A percentile compares a stretch with the other conserved stretches of the same genome.
These are phyloP conservation scores for Dactylellina haptotyla DNA, from an alignment of 2,329 filamentous ascomycete genomes.

Conservation along the genomic window DNA sequence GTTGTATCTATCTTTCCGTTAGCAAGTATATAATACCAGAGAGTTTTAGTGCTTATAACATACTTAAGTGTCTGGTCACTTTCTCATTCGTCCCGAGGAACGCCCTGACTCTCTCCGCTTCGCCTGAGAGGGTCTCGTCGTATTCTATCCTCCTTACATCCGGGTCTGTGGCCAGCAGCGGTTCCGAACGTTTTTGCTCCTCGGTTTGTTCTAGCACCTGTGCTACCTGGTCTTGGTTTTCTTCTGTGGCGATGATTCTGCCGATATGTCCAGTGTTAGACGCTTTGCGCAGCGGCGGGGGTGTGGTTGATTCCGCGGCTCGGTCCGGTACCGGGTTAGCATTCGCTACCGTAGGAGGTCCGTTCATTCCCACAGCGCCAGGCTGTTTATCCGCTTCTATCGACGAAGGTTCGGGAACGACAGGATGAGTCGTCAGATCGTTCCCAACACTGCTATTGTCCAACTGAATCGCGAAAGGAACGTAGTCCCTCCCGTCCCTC, in stretches of 20 bases:
- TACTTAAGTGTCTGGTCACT: constrained; percentile 46
- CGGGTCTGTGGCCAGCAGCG: constrained; percentile 6
- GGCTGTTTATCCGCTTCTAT: neutral
- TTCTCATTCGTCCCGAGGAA: constrained; percentile 32
- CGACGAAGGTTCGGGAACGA: neutral
- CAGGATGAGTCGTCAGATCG: neutral
- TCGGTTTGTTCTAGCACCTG: constrained; percentile 5
- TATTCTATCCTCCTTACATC: constrained; percentile 41
- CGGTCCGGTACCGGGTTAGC: neutral
- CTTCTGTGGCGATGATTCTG: constrained; percentile 39
- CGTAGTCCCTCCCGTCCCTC: constrained; percentile 33
- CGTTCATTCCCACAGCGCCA: constrained; percentile 19
- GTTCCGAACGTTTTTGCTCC: neutral
- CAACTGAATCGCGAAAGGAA: constrained; percentile 37
- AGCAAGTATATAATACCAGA: neutral
- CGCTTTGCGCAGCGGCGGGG: neutral
- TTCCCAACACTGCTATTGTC: neutral
- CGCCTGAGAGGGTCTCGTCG: constrained; percentile 33
- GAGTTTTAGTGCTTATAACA: neutral
- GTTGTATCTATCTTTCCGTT: constrained; percentile 65
- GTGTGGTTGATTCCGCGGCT: neutral
- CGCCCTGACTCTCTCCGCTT: constrained; percentile 19
- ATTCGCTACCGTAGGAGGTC: constrained; percentile 7
- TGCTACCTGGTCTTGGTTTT: constrained; percentile 42
- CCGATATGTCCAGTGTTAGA: constrained; percentile 34